A percentile compares a stretch with the other conserved stretches of the same genome.
These are phyloP conservation scores for Tubosaeta sp. DNA, from an alignment of 768 basidiomycete genomes.

Conservation along the genomic window DNA sequence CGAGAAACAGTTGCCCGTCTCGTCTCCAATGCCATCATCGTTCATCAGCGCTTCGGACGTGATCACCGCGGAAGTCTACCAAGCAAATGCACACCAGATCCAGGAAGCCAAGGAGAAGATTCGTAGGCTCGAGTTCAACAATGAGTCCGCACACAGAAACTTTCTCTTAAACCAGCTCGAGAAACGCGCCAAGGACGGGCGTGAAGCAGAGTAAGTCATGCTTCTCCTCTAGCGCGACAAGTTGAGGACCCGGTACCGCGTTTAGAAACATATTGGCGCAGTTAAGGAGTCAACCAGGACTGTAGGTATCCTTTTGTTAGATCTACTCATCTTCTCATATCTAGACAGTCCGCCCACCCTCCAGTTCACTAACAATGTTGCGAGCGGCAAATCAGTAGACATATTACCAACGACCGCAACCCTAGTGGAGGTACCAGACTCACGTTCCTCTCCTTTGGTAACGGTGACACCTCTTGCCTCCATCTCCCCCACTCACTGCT, in stretches of 20 bases:
- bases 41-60: conserved; percentile 23
- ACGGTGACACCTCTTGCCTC: neutral
- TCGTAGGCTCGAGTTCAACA: conserved; percentile 32
- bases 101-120: conserved; percentile 29
- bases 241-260: neutral
- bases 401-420: conserved; percentile 32
- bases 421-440: conserved; percentile 31
- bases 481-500: conserved; percentile 4
- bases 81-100: conserved; percentile 22
- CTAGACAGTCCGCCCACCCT: conserved; percentile 11
- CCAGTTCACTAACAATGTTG: conserved; percentile 11
- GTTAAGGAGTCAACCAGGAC: conserved; percentile 10
- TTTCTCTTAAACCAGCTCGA: conserved; percentile 33
- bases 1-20: conserved; percentile 9
- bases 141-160: conserved; percentile 39
- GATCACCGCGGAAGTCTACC: conserved; percentile 19
- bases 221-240: neutral
- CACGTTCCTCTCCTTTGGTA: conserved; percentile 14
- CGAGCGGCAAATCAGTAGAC: conserved; percentile 14
- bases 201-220: conserved; percentile 40
- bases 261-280: conserved; percentile 20
- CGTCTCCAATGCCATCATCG: conserved; percentile 18
- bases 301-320: conserved; percentile 11
- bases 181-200: conserved; percentile 39
- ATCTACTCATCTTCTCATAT: neutral